phyloP scores from a whole-genome alignment of 495 filamentous ascomycete genomes.

The Gamarada debralockiae region DNA sequence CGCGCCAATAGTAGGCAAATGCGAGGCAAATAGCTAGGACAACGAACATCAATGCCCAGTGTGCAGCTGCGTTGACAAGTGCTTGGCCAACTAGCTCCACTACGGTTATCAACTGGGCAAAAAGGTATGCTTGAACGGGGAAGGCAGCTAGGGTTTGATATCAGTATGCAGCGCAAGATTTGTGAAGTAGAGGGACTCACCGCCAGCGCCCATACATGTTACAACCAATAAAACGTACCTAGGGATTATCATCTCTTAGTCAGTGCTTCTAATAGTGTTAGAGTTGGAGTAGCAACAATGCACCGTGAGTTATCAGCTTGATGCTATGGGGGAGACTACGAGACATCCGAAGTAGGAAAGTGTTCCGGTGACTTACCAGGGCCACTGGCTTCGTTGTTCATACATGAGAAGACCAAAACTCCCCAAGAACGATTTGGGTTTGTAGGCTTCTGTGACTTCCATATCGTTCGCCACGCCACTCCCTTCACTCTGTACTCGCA shows the following conservation, averaged over 20 bases:
- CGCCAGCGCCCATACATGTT: neutral
- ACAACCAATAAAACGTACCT: neutral
- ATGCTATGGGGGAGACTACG: no score
- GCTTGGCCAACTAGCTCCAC: neutral
- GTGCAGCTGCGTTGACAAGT: neutral
- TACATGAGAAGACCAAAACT: conserved; percentile 8
- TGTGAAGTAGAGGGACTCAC: neutral
- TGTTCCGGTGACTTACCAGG: no score
- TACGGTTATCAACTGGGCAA: conserved; percentile 3
- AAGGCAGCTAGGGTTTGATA: conserved; percentile 1
- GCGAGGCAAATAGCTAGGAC: conserved; percentile 38
- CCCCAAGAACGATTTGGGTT: neutral
- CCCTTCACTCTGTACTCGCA: neutral
- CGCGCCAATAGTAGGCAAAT: conserved; percentile 36
- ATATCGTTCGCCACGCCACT: neutral
- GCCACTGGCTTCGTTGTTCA: conserved; percentile 6
- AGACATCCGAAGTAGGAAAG: no score
- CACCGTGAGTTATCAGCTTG: no score
- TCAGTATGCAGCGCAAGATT: neutral
- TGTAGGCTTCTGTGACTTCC: neutral
- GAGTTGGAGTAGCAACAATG: no score
- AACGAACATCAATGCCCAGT: conserved; percentile 40
- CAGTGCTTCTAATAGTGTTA: no score
- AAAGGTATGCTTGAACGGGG: conserved; percentile 9
- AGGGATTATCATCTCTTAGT: no score